Evolutionary conservation across 2,329 filamentous ascomycete species (phyloP), one percentile per base, ranked within the genome.

Genomic region (Aplosporella prunicola): DNA sequence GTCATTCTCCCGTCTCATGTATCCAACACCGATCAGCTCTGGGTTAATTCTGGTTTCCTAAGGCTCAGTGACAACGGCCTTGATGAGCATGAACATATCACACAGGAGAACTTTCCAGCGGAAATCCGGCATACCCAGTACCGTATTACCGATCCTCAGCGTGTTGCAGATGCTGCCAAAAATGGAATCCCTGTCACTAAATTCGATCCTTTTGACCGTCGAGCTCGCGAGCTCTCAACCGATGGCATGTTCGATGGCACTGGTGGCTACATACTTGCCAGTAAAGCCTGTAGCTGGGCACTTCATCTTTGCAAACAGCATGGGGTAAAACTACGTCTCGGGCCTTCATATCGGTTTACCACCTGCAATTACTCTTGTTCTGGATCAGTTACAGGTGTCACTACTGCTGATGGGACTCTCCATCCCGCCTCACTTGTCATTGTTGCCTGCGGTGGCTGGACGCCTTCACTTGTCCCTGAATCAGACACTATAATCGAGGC

Each of bases 281-380:
- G 68, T 38, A 67, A 66, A 39, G 64, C 66, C 0, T 72, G 68
- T 39, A 52, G 52, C 0, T 64, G 62, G 35, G 66, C 63, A 0
- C 55, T 69, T 1, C 55, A 69, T 47, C 62, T 66, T 17, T 64
- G 64, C 0, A 47, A 47, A 10, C 43, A 35, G 3, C 48, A 60
- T 2, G 67, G 68, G 0, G 68, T 65, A 1, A 56, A 57, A 25
- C 60, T 67, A 26, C 41, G 69, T 3, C 54, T 71, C 2, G 62
- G 56, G 3, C 29, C 45, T 0, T 2, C 11, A 17, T 29, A 40
- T 29, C 7, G 16, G 4, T 40, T 30, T 22, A n/a, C 9, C 3
- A 17, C 18, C 9, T n/a, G n/a, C n/a, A n/a, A n/a, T n/a, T 20
- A 34, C 25, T 20, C 15, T 15, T 16, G 20, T 1, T 13, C 23